Conservation (phyloP, 129 eudicot genomes). For the Arctium lappa region DNA sequence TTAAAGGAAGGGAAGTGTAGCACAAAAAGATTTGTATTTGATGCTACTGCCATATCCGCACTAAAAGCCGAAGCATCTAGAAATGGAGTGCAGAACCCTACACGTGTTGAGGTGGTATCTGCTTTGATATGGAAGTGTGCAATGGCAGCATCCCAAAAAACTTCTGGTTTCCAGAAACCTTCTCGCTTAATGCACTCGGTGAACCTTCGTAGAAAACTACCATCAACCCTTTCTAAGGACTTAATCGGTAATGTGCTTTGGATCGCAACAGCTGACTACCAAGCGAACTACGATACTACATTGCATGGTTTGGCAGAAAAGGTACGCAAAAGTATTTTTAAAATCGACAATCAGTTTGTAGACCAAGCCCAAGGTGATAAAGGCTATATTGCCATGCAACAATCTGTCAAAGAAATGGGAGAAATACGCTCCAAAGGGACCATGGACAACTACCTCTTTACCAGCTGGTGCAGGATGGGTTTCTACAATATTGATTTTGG, state of each 20-base stretch:
- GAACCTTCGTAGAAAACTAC: conserved; percentile 10
- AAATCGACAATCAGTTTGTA: background rate
- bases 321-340: conserved; percentile 5
- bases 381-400: background rate
- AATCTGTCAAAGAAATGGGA: background rate
- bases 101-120: conserved; percentile 10
- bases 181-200: background rate
- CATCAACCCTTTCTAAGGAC: background rate
- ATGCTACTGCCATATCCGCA: background rate
- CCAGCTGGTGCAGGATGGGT: conserved; percentile 60
- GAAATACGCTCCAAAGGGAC: conserved; percentile 6
- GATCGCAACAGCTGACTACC: background rate
- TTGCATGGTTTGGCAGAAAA: background rate
- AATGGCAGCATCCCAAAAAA: conserved; percentile 7
- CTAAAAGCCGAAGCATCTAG: background rate
- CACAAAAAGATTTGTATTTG: conserved; percentile 22
- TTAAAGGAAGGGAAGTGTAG: conserved; percentile 41
- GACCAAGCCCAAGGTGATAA: conserved; percentile 10
- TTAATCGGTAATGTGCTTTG: conserved; percentile 17
- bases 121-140: conserved; percentile 28
- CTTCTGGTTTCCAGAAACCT: background rate
- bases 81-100: conserved; percentile 1
- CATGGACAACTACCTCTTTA: conserved; percentile 30
- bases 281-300: background rate
- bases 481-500: conserved; percentile 61